Conservation (phyloP, 1,284 basidiomycete species). For the Sporisorium sorghi region DNA sequence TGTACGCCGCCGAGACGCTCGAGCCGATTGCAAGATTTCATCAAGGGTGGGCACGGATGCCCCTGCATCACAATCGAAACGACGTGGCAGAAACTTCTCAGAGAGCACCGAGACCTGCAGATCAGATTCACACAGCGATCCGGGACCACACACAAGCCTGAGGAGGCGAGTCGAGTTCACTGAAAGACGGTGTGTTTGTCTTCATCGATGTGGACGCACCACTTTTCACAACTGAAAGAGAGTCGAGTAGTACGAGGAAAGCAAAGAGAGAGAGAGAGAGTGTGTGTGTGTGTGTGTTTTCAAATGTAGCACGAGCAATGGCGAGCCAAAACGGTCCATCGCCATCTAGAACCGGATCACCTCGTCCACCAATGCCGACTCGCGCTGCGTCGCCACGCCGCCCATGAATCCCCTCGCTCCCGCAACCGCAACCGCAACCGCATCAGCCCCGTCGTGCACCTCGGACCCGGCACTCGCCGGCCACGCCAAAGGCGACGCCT, state of each 20-base stretch:
- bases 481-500: conserved; percentile 2
- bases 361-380: conserved; percentile 22
- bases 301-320: background rate
- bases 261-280: background rate
- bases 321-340: background rate
- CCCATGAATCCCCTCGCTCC: conserved; percentile 7
- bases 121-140: background rate
- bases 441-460: background rate
- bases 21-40: background rate
- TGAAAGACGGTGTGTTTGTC: background rate
- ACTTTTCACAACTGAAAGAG: too few species aligned
- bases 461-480: background rate
- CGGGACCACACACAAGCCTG: background rate
- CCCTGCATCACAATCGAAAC: conserved; percentile 3
- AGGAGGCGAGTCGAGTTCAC: background rate
- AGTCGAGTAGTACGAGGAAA: background rate
- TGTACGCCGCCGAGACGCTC: background rate
- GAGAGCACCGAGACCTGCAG: background rate
- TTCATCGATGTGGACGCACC: background rate
- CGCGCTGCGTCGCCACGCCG: background rate
- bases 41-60: conserved; percentile 14
- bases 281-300: too few species aligned
- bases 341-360: conserved; percentile 27
- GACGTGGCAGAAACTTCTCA: background rate
- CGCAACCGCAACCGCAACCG: background rate